Conservation (phyloP, 495 filamentous ascomycete genomes). For the Penicillium desertorum region DNA sequence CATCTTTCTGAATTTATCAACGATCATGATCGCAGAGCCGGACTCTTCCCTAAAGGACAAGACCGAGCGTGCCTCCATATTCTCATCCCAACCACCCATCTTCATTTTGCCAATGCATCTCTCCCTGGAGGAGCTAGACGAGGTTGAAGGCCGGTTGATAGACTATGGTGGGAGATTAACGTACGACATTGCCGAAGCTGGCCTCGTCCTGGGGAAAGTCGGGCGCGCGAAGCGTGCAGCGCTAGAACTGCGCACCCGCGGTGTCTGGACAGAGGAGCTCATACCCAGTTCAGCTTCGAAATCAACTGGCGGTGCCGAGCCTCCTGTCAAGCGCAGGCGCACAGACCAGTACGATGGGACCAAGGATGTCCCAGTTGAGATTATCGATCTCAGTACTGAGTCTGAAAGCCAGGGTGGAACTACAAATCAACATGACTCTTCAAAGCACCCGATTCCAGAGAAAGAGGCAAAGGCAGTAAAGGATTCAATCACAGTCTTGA, state of each 20-base stretch:
- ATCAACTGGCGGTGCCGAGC: constrained; percentile 2
- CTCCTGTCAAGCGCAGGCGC: constrained; percentile 30
- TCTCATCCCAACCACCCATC: constrained; percentile 55
- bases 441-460: constrained; percentile 11
- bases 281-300: not conserved
- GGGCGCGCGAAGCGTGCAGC: constrained; percentile 65
- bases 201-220: constrained; percentile 71
- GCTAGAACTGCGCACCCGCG: constrained; percentile 72
- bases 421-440: constrained; percentile 9
- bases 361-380: constrained; percentile 11
- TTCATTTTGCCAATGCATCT: constrained; percentile 76
- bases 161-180: constrained; percentile 59
- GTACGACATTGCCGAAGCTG: constrained; percentile 69
- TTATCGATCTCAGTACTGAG: constrained; percentile 34
- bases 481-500: constrained; percentile 64
- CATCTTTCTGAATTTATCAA: not conserved
- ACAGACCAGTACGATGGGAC: not conserved
- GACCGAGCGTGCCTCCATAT: constrained; percentile 9
- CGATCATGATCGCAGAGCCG: not conserved
- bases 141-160: constrained; percentile 62
- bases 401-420: constrained; percentile 32
- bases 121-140: constrained; percentile 55
- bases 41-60: constrained; percentile 9
- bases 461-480: not conserved
- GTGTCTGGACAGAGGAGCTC: constrained; percentile 59